Conservation (phyloP, 140 eudicot species). For the Anethum foeniculum region DNA sequence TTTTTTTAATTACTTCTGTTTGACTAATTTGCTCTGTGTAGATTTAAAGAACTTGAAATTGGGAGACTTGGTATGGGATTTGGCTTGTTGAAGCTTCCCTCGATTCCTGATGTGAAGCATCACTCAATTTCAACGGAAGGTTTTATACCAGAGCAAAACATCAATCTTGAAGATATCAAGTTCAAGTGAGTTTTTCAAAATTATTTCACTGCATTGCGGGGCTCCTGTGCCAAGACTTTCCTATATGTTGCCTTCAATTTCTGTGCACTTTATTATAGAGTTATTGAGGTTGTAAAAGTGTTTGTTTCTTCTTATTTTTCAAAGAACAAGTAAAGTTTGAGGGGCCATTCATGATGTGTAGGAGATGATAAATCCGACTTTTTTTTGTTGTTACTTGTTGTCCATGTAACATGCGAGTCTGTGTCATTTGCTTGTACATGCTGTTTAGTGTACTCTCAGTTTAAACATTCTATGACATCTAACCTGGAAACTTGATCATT, state of each 20-base stretch:
- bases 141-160: constrained; percentile 60
- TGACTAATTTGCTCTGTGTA: constrained; percentile 13
- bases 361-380: background rate
- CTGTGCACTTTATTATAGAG: background rate
- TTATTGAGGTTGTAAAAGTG: background rate
- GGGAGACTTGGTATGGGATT: constrained; percentile 93
- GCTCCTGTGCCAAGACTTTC: background rate
- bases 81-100: constrained; percentile 84
- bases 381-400: background rate
- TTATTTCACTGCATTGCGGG: background rate
- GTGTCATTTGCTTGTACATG: background rate
- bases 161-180: constrained; percentile 75
- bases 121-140: constrained; percentile 69
- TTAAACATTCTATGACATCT: background rate
- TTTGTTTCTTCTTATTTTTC: background rate
- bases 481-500: background rate
- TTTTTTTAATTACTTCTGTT: background rate
- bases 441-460: background rate
- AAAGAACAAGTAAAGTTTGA: background rate
- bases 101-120: constrained; percentile 79
- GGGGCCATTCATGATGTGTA: background rate
- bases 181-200: constrained; percentile 55
- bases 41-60: constrained; percentile 88
- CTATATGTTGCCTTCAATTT: background rate
- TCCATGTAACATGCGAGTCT: background rate